phyloP scores from a whole-genome alignment of 352 stramenopile species.

The Phytophthora nicotianae region DNA sequence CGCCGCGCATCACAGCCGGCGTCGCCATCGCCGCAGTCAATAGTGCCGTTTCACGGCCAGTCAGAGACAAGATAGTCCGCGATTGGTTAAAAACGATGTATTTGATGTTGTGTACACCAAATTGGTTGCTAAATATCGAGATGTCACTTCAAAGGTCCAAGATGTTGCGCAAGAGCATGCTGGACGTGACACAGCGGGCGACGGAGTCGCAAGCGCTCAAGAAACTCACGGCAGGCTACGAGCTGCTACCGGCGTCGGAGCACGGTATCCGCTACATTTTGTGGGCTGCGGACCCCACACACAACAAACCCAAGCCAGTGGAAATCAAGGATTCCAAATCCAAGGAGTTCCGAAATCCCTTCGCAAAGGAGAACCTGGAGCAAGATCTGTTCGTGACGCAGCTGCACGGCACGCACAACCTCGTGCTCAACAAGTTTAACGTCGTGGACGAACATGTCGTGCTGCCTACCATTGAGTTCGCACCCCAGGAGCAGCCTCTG shows the following conservation, averaged over 20 bases:
- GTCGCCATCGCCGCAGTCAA: slow-evolving; percentile 13
- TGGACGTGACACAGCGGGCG: slow-evolving; percentile 65
- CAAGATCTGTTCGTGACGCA: slow-evolving; percentile 67
- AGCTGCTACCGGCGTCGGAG: slow-evolving; percentile 50
- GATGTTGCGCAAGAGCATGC: slow-evolving; percentile 65
- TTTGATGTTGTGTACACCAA: not conserved
- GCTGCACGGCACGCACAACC: slow-evolving; percentile 74
- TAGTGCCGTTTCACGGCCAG: slow-evolving; percentile 12
- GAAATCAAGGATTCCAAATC: slow-evolving; percentile 7
- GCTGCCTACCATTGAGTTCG: slow-evolving; percentile 75
- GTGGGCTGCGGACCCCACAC: slow-evolving; percentile 47
- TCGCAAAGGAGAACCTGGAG: slow-evolving; percentile 75
- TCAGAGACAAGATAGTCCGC: slow-evolving; percentile 14
- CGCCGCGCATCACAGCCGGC: slow-evolving; percentile 19
- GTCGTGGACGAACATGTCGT: slow-evolving; percentile 84
- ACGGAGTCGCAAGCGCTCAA: slow-evolving; percentile 64
- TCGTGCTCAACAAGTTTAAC: slow-evolving; percentile 87
- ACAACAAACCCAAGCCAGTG: slow-evolving; percentile 46
- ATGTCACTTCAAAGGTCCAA: slow-evolving; percentile 16
- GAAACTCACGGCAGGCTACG: slow-evolving; percentile 59
- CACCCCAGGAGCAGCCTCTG: slow-evolving; percentile 65
- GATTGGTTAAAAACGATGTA: slow-evolving; percentile 24
- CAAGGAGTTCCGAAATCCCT: slow-evolving; percentile 66
- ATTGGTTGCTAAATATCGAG: slow-evolving; percentile 5
- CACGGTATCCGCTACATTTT: slow-evolving; percentile 55